These are phyloP conservation scores for Zoysia japonica DNA, from an alignment of 176 grass and related monocot species.

Conservation along the genomic window DNA sequence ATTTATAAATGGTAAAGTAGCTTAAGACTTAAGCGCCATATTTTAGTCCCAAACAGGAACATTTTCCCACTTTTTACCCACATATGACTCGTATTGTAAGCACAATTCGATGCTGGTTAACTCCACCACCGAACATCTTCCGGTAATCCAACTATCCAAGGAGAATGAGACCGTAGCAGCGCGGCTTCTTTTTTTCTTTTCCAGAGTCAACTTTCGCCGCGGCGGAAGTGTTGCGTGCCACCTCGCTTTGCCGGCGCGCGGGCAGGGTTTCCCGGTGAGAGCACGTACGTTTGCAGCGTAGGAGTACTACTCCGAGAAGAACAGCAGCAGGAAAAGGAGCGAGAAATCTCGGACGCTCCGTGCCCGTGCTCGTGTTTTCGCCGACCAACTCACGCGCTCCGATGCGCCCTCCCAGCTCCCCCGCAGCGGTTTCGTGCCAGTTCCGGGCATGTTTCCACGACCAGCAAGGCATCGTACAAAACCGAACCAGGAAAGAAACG, in stretches of 20 bases:
- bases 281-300: neutral
- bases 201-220: neutral
- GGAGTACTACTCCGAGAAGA: neutral
- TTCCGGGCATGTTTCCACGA: slow-evolving; percentile 14
- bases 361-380: slow-evolving; percentile 8
- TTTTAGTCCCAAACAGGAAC: neutral
- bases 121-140: neutral
- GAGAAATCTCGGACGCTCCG: neutral
- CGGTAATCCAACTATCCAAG: too few species aligned
- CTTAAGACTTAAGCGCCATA: neutral
- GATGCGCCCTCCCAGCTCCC: slow-evolving; percentile 2
- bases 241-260: neutral
- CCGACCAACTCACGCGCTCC: slow-evolving; percentile 22
- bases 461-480: neutral
- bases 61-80: neutral
- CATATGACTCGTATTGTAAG: neutral
- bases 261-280: neutral
- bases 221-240: neutral
- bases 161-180: too few species aligned
- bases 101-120: neutral
- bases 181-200: neutral
- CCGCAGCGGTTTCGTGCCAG: neutral
- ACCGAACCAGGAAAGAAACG: neutral
- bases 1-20: neutral
- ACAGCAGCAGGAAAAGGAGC: neutral